Evolutionary conservation across 2,329 filamentous ascomycete genomes (phyloP).

Genomic region (Herpotrichia juniperi): DNA sequence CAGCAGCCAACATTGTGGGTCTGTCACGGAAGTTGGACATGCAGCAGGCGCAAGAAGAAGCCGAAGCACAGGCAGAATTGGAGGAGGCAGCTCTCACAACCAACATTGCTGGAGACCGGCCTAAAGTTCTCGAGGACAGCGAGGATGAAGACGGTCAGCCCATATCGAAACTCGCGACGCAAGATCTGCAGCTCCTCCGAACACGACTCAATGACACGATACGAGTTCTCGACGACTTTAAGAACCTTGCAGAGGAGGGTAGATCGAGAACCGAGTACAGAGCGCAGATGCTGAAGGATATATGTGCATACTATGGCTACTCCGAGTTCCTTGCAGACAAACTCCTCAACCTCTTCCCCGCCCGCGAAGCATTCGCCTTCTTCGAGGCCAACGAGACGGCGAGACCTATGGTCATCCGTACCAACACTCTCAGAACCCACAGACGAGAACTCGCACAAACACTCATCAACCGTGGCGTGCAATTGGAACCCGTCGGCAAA

Average conservation of each 20-base stretch:
- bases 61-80: constrained; percentile 83
- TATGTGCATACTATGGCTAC: constrained; percentile 97
- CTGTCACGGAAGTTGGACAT: constrained; percentile 84
- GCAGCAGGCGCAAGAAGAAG: constrained; percentile 77
- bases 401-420: constrained; percentile 92
- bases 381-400: constrained; percentile 98
- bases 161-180: constrained; percentile 67
- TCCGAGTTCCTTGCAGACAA: constrained; percentile 94
- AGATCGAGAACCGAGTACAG: constrained; percentile 89
- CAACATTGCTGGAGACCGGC: constrained; percentile 82
- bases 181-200: constrained; percentile 87
- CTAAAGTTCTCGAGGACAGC: constrained; percentile 67
- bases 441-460: constrained; percentile 84
- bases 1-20: constrained; percentile 94
- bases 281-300: constrained; percentile 83
- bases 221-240: constrained; percentile 87
- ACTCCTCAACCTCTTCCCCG: constrained; percentile 89
- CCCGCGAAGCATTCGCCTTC: constrained; percentile 94
- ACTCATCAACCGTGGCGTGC: constrained; percentile 94
- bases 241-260: constrained; percentile 77
- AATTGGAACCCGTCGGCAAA: constrained; percentile 94
- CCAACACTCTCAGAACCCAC: constrained; percentile 86
- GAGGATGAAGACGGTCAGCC: constrained; percentile 66
- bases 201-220: constrained; percentile 92
- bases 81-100: constrained; percentile 87